phyloP scores from a whole-genome alignment of 176 grass and related monocot genomes.

The Metroxylon sagu region DNA sequence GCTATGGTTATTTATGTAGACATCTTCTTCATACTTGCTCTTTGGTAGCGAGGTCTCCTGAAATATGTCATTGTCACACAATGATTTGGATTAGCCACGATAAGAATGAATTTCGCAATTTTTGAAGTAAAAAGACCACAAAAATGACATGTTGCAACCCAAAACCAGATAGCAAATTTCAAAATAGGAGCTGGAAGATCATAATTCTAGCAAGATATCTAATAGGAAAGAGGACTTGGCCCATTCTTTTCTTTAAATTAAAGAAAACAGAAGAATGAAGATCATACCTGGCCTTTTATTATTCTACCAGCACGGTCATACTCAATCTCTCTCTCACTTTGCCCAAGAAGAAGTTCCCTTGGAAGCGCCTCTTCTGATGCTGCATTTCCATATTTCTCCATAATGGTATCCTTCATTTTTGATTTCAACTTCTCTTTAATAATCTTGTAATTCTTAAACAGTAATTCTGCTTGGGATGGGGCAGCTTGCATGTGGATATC shows the following conservation, averaged over 20 bases:
- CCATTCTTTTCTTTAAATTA: no score
- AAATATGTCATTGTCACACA: background rate
- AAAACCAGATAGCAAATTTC: no score
- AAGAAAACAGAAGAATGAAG: no score
- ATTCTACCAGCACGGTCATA: slow-evolving; percentile 83
- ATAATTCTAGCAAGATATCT: no score
- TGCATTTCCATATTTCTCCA: slow-evolving; percentile 89
- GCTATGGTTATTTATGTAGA: slow-evolving; percentile 86
- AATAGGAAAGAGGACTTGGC: no score
- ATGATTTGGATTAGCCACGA: no score
- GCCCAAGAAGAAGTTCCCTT: slow-evolving; percentile 81
- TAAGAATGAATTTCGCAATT: no score
- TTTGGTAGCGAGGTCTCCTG: slow-evolving; percentile 77
- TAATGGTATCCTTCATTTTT: slow-evolving; percentile 78
- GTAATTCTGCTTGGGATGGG: slow-evolving; percentile 87
- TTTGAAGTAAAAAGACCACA: no score
- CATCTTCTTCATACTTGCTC: slow-evolving; percentile 95
- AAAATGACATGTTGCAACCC: no score
- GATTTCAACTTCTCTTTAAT: slow-evolving; percentile 81
- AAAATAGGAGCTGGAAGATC: no score
- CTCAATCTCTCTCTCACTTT: slow-evolving; percentile 86
- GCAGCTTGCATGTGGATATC: slow-evolving; percentile 97
- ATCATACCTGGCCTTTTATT: slow-evolving; percentile 78
- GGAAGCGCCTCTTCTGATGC: slow-evolving; percentile 74
- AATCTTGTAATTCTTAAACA: slow-evolving; percentile 67